Percentiles rank a stretch among this genome's conserved stretches.
phyloP scores from a whole-genome alignment of 2,329 filamentous ascomycete genomes.

The Kalaharituber pfeilii region DNA sequence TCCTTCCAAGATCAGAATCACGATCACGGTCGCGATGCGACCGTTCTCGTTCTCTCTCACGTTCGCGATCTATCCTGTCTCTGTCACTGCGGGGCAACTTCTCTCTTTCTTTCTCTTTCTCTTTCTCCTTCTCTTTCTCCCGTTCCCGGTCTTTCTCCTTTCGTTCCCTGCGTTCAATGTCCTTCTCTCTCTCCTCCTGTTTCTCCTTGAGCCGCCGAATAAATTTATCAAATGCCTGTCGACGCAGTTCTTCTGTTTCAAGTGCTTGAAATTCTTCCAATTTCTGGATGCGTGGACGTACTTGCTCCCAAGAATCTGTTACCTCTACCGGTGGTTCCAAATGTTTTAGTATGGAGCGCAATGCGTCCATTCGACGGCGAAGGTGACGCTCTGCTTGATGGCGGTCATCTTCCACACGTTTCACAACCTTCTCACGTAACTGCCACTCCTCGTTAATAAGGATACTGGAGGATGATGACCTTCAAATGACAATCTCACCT shows the following conservation, averaged over 20 bases:
- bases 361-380: conserved; percentile 63
- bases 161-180: conserved; percentile 33
- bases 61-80: conserved; percentile 8
- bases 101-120: conserved; percentile 12
- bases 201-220: conserved; percentile 82
- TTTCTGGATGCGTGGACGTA: conserved; percentile 62
- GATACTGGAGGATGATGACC: conserved; percentile 6
- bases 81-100: conserved; percentile 6
- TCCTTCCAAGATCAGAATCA: neutral
- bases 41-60: conserved; percentile 4
- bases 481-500: conserved; percentile 34
- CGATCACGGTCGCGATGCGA: conserved; percentile 11
- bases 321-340: conserved; percentile 65
- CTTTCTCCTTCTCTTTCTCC: conserved; percentile 12
- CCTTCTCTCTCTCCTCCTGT: conserved; percentile 59
- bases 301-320: conserved; percentile 74
- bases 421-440: conserved; percentile 72
- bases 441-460: conserved; percentile 28
- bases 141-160: conserved; percentile 22
- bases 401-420: conserved; percentile 69
- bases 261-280: conserved; percentile 72
- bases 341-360: conserved; percentile 75
- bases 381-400: conserved; percentile 68
- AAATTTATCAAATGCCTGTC: conserved; percentile 76
- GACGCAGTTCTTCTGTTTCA: conserved; percentile 63